phyloP scores from a whole-genome alignment of 768 basidiomycete genomes.

The Rhizopogon rudus region DNA sequence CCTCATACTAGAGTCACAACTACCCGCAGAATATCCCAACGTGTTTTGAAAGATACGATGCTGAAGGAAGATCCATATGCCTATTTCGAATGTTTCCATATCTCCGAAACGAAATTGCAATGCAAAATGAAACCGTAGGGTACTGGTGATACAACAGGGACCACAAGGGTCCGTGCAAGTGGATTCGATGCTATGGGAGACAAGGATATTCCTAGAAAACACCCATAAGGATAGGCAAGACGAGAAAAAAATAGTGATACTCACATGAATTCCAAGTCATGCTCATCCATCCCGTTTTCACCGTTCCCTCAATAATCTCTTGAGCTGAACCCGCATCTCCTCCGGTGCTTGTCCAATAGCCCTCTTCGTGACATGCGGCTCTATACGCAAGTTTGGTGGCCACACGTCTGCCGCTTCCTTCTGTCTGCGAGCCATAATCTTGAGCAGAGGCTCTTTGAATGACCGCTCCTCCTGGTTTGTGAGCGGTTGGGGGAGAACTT shows the following conservation, averaged over 20 bases:
- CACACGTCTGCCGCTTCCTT: conserved; percentile 33
- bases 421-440: conserved; percentile 36
- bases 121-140: not conserved
- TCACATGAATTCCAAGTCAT: not conserved
- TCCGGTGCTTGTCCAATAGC: conserved; percentile 35
- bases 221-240: not conserved
- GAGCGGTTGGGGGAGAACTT: conserved; percentile 26
- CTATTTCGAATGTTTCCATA: not conserved
- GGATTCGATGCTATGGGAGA: not conserved
- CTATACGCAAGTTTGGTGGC: conserved; percentile 47
- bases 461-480: conserved; percentile 24
- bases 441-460: conserved; percentile 33
- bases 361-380: conserved; percentile 36
- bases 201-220: not conserved
- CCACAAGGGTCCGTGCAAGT: not conserved
- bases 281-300: conserved; percentile 6
- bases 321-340: conserved; percentile 34
- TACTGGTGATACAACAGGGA: not conserved
- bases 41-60: not conserved
- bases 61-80: not conserved
- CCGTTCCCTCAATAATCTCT: conserved; percentile 33
- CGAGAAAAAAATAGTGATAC: no score
- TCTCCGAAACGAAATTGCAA: not conserved
- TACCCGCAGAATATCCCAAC: not conserved
- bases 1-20: no score